These are phyloP conservation scores for Plasmodium coatneyi DNA, from an alignment of 169 alveolate genomes.

Conservation along the genomic window DNA sequence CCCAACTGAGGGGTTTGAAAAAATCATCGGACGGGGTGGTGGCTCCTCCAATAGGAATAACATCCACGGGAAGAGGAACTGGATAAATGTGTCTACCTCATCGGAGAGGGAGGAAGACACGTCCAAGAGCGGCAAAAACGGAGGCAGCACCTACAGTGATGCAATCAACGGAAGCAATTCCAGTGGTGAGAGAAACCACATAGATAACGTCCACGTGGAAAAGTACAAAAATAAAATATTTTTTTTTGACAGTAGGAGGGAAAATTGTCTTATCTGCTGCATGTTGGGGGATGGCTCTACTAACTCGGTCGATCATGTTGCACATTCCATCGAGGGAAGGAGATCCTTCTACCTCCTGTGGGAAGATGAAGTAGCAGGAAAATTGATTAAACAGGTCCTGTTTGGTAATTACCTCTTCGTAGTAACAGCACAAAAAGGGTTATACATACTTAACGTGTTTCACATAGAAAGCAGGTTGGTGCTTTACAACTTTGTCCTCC, in stretches of 20 bases:
- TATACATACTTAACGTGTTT: slow-evolving; percentile 8
- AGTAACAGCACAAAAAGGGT: slow-evolving; percentile 1
- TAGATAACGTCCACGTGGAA: slow-evolving; percentile 11
- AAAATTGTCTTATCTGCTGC: slow-evolving; percentile 33
- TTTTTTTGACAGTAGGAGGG: slow-evolving; percentile 29
- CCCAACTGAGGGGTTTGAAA: background rate
- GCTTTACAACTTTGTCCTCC: slow-evolving; percentile 4
- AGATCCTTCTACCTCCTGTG: slow-evolving; percentile 10
- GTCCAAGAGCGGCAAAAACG: background rate
- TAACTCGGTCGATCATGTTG: background rate
- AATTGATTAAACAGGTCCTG: background rate
- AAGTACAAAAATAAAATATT: slow-evolving; percentile 14
- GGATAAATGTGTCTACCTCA: background rate
- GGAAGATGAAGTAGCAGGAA: slow-evolving; percentile 52
- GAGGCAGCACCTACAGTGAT: background rate
- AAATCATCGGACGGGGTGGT: background rate
- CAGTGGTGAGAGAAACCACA: background rate
- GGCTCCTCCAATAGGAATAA: background rate
- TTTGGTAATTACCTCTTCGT: slow-evolving; percentile 15
- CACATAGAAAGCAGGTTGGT: slow-evolving; percentile 29
- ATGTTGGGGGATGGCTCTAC: background rate
- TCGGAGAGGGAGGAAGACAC: background rate
- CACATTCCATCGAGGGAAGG: background rate
- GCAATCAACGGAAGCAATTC: background rate
- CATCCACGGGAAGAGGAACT: background rate